A percentile compares a stretch with the other conserved stretches of the same genome.
These are phyloP conservation scores for Telopea speciosissima DNA, from an alignment of 177 flowering plant genomes.

Conservation along the genomic window DNA sequence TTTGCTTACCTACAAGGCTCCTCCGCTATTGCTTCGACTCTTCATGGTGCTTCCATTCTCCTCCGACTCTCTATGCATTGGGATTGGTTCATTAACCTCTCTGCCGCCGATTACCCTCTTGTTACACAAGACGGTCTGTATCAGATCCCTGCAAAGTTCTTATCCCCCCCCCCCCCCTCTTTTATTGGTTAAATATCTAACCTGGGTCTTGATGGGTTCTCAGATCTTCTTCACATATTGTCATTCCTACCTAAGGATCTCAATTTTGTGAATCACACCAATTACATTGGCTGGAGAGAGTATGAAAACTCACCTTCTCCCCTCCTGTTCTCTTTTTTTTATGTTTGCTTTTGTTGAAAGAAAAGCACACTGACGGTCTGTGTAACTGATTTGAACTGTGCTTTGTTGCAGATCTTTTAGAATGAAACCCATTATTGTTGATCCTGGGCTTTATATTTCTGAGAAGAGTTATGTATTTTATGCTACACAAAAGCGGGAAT, in stretches of 20 bases:
- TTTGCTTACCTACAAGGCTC: conserved; percentile 51
- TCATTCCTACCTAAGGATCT: conserved; percentile 78
- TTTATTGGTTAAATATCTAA: not conserved
- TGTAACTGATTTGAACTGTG: not conserved
- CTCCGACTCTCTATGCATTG: conserved; percentile 42
- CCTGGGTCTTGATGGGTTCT: conserved; percentile 13
- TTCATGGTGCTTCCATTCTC: conserved; percentile 77
- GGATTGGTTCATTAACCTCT: conserved; percentile 89
- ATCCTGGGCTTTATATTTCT: conserved; percentile 75
- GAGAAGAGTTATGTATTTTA: conserved; percentile 54
- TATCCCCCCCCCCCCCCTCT: not conserved
- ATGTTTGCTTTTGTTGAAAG: not conserved
- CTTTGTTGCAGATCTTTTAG: conserved; percentile 44
- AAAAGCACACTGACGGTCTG: not conserved
- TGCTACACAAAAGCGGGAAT: conserved; percentile 68
- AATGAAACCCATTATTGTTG: conserved; percentile 73
- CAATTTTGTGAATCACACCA: conserved; percentile 81
- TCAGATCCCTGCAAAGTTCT: not conserved
- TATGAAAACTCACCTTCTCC: conserved; percentile 23
- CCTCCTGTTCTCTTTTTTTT: not conserved
- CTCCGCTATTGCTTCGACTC: conserved; percentile 51
- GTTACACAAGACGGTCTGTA: conserved; percentile 82
- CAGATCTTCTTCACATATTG: conserved; percentile 91
- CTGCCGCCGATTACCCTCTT: conserved; percentile 77
- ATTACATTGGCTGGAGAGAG: conserved; percentile 93